These are phyloP conservation scores for Colletotrichum spaethianum DNA, from an alignment of 2,329 filamentous ascomycete genomes.

Conservation along the genomic window DNA sequence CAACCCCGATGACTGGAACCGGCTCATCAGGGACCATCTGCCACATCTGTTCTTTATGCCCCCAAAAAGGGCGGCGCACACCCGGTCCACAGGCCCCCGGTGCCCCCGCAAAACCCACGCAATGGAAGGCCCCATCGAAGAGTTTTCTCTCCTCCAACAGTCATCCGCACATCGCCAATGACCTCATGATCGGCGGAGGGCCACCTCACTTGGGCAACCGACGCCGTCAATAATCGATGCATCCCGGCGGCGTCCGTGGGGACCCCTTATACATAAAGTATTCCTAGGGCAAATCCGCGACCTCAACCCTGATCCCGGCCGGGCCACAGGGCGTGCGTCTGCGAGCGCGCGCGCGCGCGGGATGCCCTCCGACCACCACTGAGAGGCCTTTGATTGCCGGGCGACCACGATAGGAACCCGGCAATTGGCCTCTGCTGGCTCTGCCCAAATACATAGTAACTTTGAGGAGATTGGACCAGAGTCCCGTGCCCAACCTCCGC, in stretches of 20 bases:
- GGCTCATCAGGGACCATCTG: slow-evolving; percentile 27
- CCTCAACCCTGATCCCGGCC: slow-evolving; percentile 28
- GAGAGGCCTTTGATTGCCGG: slow-evolving; percentile 19
- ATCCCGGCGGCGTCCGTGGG: slow-evolving; percentile 29
- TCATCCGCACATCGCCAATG: slow-evolving; percentile 32
- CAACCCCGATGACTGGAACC: slow-evolving; percentile 18
- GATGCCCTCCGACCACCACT: slow-evolving; percentile 35
- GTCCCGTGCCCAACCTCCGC: background rate
- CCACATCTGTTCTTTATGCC: background rate
- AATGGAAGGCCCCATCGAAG: slow-evolving; percentile 31
- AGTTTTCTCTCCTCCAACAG: slow-evolving; percentile 25
- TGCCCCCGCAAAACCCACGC: slow-evolving; percentile 38
- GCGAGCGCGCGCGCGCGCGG: slow-evolving; percentile 20
- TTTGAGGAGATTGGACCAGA: background rate
- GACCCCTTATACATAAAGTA: slow-evolving; percentile 15
- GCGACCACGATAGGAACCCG: slow-evolving; percentile 5
- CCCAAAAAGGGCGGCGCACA: slow-evolving; percentile 7
- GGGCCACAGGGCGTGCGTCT: slow-evolving; percentile 1
- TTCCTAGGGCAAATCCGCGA: slow-evolving; percentile 35
- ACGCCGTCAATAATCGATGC: slow-evolving; percentile 40
- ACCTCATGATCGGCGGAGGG: slow-evolving; percentile 40
- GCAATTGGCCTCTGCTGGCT: background rate
- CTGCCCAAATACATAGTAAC: background rate
- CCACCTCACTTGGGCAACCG: slow-evolving; percentile 25
- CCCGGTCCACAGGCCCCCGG: background rate